Conservation (phyloP, 176 grass and related monocot species). For the Rhynchospora tenuis region DNA sequence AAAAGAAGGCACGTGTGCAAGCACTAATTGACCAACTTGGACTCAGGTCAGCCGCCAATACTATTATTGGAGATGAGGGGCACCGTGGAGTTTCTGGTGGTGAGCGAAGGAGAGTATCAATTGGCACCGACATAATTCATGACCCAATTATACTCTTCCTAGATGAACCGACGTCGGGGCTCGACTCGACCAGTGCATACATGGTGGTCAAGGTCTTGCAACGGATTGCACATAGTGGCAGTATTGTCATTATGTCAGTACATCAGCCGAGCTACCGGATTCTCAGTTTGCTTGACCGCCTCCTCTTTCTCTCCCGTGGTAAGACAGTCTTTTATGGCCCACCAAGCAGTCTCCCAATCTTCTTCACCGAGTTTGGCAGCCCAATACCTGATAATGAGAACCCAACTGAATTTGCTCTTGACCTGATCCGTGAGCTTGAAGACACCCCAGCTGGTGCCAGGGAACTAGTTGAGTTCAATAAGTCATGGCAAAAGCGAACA, state of each 20-base stretch:
- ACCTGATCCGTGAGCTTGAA: constrained; percentile 87
- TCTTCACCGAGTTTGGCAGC: constrained; percentile 80
- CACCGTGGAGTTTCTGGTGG: constrained; percentile 95
- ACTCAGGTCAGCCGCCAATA: constrained; percentile 56
- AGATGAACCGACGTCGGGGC: constrained; percentile 93
- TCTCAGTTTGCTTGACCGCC: constrained; percentile 79
- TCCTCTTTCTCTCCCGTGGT: constrained; percentile 84
- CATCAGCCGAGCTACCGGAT: constrained; percentile 98
- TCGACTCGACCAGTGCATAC: constrained; percentile 97
- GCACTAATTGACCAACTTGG: constrained; percentile 91
- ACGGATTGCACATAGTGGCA: constrained; percentile 87
- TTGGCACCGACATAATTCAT: constrained; percentile 95
- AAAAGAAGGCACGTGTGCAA: constrained; percentile 84
- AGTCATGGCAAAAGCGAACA: constrained; percentile 49
- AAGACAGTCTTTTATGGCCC: constrained; percentile 86
- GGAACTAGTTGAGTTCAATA: constrained; percentile 62
- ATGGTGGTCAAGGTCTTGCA: constrained; percentile 93
- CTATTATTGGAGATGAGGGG: constrained; percentile 95
- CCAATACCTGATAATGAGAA: constrained; percentile 91
- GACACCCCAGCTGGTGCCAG: constrained; percentile 42
- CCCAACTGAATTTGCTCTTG: constrained; percentile 89
- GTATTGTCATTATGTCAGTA: constrained; percentile 94
- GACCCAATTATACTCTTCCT: constrained; percentile 94
- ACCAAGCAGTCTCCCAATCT: constrained; percentile 46
- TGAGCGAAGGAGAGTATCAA: constrained; percentile 86